These are phyloP conservation scores for Chrysopogon serrulatus DNA, from an alignment of 176 grass and related monocot species.

Conservation along the genomic window DNA sequence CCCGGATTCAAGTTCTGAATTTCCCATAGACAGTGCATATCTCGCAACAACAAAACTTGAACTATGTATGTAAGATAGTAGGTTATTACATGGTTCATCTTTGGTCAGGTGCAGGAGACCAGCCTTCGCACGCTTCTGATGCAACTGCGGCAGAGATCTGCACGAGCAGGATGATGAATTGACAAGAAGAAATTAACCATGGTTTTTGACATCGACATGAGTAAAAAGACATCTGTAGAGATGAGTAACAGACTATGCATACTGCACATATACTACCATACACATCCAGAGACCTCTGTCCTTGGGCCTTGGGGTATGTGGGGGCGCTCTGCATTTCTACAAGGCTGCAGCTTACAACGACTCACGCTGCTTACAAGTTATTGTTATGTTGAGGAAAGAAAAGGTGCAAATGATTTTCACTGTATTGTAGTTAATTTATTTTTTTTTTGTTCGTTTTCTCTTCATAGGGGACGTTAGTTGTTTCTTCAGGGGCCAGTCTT, in stretches of 20 bases:
- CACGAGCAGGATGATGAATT: not conserved
- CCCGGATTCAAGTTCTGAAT: not conserved
- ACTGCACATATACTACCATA: not conserved
- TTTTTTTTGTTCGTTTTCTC: not conserved
- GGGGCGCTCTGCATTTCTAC: not conserved
- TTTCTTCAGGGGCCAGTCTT: not conserved
- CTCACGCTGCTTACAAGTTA: not conserved
- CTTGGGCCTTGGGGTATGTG: not conserved
- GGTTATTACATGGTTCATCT: not conserved
- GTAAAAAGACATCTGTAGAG: not conserved
- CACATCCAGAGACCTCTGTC: not conserved
- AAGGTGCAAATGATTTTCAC: not conserved
- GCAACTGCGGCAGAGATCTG: conserved; percentile 18
- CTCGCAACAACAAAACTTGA: not conserved
- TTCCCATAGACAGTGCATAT: not conserved
- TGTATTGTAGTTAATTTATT: not conserved
- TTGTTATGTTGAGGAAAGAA: not conserved
- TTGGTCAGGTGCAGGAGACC: conserved; percentile 38
- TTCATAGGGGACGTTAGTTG: not conserved
- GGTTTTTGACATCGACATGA: not conserved
- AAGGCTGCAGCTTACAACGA: not conserved
- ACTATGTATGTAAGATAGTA: not conserved
- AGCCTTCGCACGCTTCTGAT: conserved; percentile 26
- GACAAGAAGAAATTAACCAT: not conserved
- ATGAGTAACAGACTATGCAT: not conserved